A percentile compares a stretch with the other conserved stretches of the same genome.
phyloP scores from a whole-genome alignment of 2,329 filamentous ascomycete genomes.

The Cercospora sp. region DNA sequence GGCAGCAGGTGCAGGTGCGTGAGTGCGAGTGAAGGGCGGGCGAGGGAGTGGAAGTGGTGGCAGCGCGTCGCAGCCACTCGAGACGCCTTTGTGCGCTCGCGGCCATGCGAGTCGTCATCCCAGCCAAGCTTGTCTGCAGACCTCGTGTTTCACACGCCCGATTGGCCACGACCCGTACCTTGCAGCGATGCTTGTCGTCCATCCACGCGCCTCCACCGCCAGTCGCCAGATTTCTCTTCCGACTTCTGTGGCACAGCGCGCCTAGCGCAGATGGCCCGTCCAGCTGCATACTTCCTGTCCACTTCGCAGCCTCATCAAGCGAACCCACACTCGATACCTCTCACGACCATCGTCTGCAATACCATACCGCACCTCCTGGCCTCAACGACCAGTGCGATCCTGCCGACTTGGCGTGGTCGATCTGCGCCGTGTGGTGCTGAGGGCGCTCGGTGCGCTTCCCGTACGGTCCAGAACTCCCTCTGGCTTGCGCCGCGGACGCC shows the following conservation, averaged over 20 bases:
- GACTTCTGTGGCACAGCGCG: slow-evolving; percentile 1
- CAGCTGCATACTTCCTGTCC: neutral
- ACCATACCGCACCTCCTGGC: neutral
- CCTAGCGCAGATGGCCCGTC: neutral
- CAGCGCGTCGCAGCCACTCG: neutral
- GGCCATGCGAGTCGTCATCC: neutral
- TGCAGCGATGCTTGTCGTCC: neutral
- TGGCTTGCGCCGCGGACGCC: neutral
- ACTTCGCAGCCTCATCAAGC: neutral
- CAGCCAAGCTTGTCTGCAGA: neutral
- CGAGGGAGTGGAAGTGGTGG: slow-evolving; percentile 1
- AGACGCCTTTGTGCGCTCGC: neutral
- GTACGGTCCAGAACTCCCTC: neutral
- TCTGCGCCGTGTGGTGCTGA: neutral
- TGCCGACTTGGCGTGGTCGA: neutral
- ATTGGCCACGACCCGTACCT: neutral
- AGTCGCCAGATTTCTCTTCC: neutral
- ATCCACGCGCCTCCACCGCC: neutral
- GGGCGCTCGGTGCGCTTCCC: neutral
- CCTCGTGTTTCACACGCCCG: neutral
- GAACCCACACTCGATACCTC: neutral
- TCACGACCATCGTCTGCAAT: neutral
- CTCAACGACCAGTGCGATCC: neutral
- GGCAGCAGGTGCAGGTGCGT: neutral
- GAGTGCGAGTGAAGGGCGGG: neutral